These are phyloP conservation scores for Arabidopsis thaliana DNA, from an alignment of 345 rosid genomes.

Conservation along the genomic window DNA sequence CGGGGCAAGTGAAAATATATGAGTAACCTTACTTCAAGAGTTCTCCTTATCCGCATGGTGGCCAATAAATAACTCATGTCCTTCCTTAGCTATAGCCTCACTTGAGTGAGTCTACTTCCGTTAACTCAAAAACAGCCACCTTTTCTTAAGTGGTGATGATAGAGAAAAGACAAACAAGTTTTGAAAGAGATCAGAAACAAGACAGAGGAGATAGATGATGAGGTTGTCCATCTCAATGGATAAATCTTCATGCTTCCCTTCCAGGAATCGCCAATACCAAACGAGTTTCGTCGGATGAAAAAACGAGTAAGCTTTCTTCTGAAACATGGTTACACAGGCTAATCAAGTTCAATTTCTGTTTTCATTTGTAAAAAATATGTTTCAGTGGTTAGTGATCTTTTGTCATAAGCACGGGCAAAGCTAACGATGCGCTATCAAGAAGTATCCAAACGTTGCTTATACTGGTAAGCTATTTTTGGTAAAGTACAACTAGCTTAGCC, in stretches of 20 bases:
- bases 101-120: background rate
- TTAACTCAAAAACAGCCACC: background rate
- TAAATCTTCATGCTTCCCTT: background rate
- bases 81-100: background rate
- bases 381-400: background rate
- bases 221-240: background rate
- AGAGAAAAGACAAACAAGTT: background rate
- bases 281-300: background rate
- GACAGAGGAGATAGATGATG: background rate
- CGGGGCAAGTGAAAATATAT: background rate
- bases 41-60: constrained; percentile 24
- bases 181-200: constrained; percentile 3
- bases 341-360: background rate
- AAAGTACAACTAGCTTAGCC: constrained; percentile 18
- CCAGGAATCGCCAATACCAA: constrained; percentile 4
- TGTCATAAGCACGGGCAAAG: constrained; percentile 3
- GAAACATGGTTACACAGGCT: background rate
- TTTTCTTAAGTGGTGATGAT: constrained; percentile 2
- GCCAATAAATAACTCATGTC: background rate
- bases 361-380: background rate
- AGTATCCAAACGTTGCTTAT: constrained; percentile 22
- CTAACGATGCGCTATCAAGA: background rate
- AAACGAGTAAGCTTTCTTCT: constrained; percentile 25
- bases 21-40: constrained; percentile 18
- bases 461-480: constrained; percentile 18